Evolutionary conservation across 306 rosid genomes (phyloP).

Genomic region (Geum urbanum): DNA sequence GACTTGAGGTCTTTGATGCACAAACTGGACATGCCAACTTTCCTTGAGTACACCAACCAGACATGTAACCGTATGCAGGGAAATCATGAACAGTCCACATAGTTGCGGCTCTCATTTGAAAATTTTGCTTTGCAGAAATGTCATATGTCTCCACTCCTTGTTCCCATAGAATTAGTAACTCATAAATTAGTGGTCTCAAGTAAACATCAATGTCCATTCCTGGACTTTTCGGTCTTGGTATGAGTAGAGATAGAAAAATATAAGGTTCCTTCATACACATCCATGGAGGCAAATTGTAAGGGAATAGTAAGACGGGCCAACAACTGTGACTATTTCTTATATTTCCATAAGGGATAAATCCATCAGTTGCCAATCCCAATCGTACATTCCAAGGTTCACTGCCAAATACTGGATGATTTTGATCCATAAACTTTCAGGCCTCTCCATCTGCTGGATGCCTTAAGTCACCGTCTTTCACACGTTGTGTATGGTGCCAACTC

Average conservation of each 20-base stretch:
- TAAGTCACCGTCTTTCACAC: too few relatives aligned
- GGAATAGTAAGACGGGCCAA: too few relatives aligned
- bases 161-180: neutral
- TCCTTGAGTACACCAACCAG: neutral
- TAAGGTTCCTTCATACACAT: slow-evolving; percentile 10
- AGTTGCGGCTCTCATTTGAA: neutral
- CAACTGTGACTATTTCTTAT: too few relatives aligned
- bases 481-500: too few relatives aligned
- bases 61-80: neutral
- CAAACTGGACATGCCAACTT: neutral
- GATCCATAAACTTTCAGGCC: too few relatives aligned
- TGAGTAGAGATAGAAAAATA: neutral
- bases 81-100: neutral
- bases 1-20: neutral
- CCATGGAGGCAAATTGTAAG: neutral
- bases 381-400: too few relatives aligned
- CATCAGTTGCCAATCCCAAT: too few relatives aligned
- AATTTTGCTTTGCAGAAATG: neutral
- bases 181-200: neutral
- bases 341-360: too few relatives aligned
- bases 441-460: too few relatives aligned
- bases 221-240: neutral
- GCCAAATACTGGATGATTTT: too few relatives aligned
- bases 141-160: neutral
- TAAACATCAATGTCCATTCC: neutral